Evolutionary conservation across 768 basidiomycete species (phyloP).

Genomic region (Leccinum fibrillosum): DNA sequence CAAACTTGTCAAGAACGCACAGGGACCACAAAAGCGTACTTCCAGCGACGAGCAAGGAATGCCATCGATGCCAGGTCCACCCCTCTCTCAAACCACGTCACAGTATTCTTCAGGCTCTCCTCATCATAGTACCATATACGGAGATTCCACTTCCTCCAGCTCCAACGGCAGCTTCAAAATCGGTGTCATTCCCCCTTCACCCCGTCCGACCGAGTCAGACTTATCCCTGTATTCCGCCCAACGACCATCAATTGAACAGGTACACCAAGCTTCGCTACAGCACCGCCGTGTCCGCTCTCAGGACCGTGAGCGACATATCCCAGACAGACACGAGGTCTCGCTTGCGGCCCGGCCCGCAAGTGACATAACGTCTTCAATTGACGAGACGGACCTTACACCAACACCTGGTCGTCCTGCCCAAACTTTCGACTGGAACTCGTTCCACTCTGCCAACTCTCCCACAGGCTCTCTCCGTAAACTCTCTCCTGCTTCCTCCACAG

Average conservation of each 20-base stretch:
- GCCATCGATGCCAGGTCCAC: background rate
- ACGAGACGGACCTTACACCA: conserved; percentile 30
- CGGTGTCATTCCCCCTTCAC: conserved; percentile 31
- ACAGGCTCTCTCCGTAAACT: conserved; percentile 18
- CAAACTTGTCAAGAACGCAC: conserved; percentile 28
- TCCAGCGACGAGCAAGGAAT: background rate
- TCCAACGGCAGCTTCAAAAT: conserved; percentile 28
- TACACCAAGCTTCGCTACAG: conserved; percentile 15
- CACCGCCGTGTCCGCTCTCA: conserved; percentile 31
- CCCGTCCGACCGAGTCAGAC: conserved; percentile 18
- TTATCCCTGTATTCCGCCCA: background rate
- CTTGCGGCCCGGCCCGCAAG: conserved; percentile 30
- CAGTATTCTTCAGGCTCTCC: conserved; percentile 4
- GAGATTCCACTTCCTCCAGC: conserved; percentile 3
- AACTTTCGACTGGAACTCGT: conserved; percentile 16
- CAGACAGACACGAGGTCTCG: conserved; percentile 31
- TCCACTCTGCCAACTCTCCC: conserved; percentile 10
- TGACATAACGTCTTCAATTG: conserved; percentile 17
- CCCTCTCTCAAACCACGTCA: conserved; percentile 12
- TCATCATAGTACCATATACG: background rate
- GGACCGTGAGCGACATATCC: conserved; percentile 27
- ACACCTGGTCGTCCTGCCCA: conserved; percentile 15
- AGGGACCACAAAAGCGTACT: background rate
- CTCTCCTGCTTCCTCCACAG: conserved; percentile 31
- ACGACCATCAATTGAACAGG: conserved; percentile 17